A percentile compares a stretch with the other conserved stretches of the same genome.
Evolutionary conservation across 73 alveolate species (phyloP).

Genomic region (Paramecium bursaria): DNA sequence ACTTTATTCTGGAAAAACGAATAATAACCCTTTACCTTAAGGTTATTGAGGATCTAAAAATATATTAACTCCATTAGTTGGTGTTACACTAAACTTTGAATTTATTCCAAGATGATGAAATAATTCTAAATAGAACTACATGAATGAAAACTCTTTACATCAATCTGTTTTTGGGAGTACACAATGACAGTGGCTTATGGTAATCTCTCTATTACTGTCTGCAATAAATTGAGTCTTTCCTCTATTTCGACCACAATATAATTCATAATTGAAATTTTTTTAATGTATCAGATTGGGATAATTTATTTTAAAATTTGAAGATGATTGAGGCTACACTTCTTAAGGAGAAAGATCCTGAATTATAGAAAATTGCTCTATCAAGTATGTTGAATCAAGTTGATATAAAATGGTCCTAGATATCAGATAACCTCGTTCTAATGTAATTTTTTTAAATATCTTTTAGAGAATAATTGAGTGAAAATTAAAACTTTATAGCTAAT

Average conservation of each 20-base stretch:
- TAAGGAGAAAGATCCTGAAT: slow-evolving; percentile 59
- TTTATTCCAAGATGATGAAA: too few species aligned
- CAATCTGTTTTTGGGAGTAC: too few species aligned
- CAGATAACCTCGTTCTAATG: slow-evolving; percentile 59
- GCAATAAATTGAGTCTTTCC: too few species aligned
- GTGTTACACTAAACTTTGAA: too few species aligned
- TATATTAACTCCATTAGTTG: too few species aligned
- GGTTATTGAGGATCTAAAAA: too few species aligned
- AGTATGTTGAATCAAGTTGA: slow-evolving; percentile 47
- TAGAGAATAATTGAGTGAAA: slow-evolving; percentile 81
- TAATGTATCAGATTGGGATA: slow-evolving; percentile 6
- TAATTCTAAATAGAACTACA: too few species aligned
- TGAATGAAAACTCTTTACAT: too few species aligned
- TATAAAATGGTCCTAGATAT: slow-evolving; percentile 63
- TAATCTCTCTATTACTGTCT: too few species aligned
- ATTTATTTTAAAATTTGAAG: background rate
- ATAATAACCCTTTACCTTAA: too few species aligned
- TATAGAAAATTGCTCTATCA: slow-evolving; percentile 30
- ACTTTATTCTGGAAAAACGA: too few species aligned
- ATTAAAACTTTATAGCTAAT: slow-evolving; percentile 80
- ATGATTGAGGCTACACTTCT: slow-evolving; percentile 15
- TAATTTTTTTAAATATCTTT: background rate
- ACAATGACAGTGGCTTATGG: too few species aligned
- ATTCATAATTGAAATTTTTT: slow-evolving; percentile 30
- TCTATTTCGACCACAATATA: background rate